Base-by-base conservation (phyloP, 768 basidiomycete genomes). In the Boletellus sp. region DNA sequence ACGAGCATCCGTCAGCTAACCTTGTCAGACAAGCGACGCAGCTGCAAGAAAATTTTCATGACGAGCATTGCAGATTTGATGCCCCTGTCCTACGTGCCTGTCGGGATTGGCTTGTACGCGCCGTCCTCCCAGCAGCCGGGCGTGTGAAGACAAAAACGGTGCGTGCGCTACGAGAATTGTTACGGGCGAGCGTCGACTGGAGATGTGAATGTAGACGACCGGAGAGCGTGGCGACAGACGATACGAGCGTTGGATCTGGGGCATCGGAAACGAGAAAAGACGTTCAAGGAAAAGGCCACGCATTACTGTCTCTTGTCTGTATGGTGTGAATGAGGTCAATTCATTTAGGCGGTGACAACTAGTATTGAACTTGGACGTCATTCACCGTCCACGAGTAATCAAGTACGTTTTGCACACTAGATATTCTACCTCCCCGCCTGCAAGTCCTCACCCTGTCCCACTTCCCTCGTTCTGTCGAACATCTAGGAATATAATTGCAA, bases 61-160 rank as follows among this genome's bases (percentile, higher is more conserved):
- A n/a, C n/a, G n/a, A n/a, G n/a, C n/a, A n/a, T n/a, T n/a, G n/a
- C n/a, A n/a, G n/a, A n/a, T n/a, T n/a, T n/a, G n/a, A n/a, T n/a
- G n/a, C n/a, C n/a, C n/a, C n/a, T n/a, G n/a, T n/a, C n/a, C n/a
- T n/a, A n/a, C n/a, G n/a, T n/a, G n/a, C n/a, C n/a, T n/a, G n/a
- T n/a, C n/a, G n/a, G n/a, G n/a, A n/a, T n/a, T n/a, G n/a, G n/a
- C n/a, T n/a, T n/a, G n/a, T n/a, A n/a, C n/a, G n/a, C n/a, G n/a
- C n/a, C n/a, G n/a, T n/a, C n/a, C n/a, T n/a, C n/a, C n/a, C n/a
- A n/a, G n/a, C n/a, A n/a, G n/a, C n/a, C n/a, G n/a, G n/a, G n/a
- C n/a, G n/a, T n/a, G n/a, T n/a, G 66, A 48, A 75, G 69, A 56
- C 55, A 76, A 70, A 65, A 80, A 62, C 70, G 86, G 85, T 71